phyloP scores from a whole-genome alignment of 2,329 filamentous ascomycete species.

The Stenocarpella maydis region DNA sequence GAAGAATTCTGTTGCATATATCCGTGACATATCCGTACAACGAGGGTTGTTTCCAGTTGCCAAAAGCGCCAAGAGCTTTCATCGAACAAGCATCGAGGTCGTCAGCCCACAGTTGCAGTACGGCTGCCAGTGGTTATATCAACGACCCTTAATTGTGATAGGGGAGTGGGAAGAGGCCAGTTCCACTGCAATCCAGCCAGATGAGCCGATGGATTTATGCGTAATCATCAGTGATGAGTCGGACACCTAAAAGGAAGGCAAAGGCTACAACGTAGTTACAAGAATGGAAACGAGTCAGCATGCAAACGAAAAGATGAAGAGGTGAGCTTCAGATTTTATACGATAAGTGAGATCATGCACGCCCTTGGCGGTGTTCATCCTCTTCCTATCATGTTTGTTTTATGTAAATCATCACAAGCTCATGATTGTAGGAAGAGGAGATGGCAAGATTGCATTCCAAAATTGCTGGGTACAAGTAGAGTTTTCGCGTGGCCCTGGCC shows the following conservation, averaged over 20 bases:
- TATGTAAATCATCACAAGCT: slow-evolving; percentile 69
- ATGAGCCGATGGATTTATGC: neutral
- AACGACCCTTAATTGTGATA: neutral
- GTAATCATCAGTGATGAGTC: neutral
- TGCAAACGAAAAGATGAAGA: neutral
- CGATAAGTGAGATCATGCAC: slow-evolving; percentile 67
- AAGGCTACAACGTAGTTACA: too few species aligned
- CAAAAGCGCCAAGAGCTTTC: too few species aligned
- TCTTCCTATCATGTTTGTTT: slow-evolving; percentile 73
- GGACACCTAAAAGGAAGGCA: too few species aligned
- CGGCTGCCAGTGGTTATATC: neutral
- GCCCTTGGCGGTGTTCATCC: slow-evolving; percentile 65
- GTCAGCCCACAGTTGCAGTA: neutral
- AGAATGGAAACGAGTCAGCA: neutral
- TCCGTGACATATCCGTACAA: too few species aligned
- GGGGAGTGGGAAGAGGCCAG: too few species aligned
- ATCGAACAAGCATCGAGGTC: too few species aligned
- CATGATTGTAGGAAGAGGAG: slow-evolving; percentile 44
- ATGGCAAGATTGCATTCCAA: slow-evolving; percentile 23
- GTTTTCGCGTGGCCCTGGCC: slow-evolving; percentile 9
- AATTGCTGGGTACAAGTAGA: slow-evolving; percentile 19
- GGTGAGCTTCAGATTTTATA: slow-evolving; percentile 64
- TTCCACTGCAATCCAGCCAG: neutral
- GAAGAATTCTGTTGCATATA: too few species aligned
- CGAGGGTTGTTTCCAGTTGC: neutral